Conservation (phyloP, 352 stramenopile genomes). For the Peronospora tabacina region DNA sequence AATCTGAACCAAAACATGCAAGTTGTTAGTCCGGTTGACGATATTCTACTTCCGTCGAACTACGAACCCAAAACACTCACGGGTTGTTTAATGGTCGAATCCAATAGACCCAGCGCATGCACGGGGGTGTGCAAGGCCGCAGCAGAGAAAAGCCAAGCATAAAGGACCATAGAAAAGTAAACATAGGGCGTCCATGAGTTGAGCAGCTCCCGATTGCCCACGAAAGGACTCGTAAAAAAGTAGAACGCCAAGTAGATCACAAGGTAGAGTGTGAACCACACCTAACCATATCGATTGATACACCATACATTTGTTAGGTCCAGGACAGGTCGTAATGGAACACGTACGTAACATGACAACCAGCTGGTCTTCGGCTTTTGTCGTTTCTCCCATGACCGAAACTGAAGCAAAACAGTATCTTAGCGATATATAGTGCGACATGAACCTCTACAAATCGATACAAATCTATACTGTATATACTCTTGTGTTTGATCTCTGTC, state of each 20-base stretch:
- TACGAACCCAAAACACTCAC: not conserved
- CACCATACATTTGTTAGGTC: not conserved
- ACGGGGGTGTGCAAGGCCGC: slow-evolving; percentile 69
- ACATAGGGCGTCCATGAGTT: slow-evolving; percentile 84
- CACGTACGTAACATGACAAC: slow-evolving; percentile 4
- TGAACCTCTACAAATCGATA: too few relatives aligned
- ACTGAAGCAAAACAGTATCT: not conserved
- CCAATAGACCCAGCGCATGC: slow-evolving; percentile 57
- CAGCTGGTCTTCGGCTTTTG: slow-evolving; percentile 35
- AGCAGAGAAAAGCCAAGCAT: slow-evolving; percentile 75
- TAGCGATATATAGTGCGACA: not conserved
- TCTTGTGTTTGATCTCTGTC: too few relatives aligned
- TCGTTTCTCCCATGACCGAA: slow-evolving; percentile 5
- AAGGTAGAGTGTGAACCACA: slow-evolving; percentile 79
- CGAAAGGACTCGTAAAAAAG: slow-evolving; percentile 85
- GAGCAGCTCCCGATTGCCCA: slow-evolving; percentile 75
- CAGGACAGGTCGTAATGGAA: too few relatives aligned
- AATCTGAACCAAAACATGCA: slow-evolving; percentile 25
- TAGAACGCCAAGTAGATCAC: slow-evolving; percentile 82
- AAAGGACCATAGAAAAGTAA: slow-evolving; percentile 82
- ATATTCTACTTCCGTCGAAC: too few relatives aligned
- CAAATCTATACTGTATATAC: too few relatives aligned
- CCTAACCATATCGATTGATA: slow-evolving; percentile 22
- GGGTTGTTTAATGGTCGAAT: slow-evolving; percentile 80
- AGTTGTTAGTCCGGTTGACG: too few relatives aligned